phyloP scores from a whole-genome alignment of 257 asterid species.

The Forsythia viridissima region DNA sequence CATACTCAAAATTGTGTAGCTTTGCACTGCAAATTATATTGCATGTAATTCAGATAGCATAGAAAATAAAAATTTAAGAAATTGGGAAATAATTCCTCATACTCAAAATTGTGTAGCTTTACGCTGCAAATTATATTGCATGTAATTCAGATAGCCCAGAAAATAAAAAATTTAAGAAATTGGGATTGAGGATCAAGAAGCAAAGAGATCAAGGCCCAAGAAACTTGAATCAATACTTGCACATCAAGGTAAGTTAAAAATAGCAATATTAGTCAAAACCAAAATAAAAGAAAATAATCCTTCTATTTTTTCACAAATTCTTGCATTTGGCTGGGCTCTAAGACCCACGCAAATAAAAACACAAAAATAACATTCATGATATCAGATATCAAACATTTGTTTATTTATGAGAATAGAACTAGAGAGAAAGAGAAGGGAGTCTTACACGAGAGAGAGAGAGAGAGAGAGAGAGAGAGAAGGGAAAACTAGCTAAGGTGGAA shows the following conservation, averaged over 20 bases:
- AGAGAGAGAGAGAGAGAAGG: too few relatives aligned
- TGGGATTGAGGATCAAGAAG: conserved; percentile 31
- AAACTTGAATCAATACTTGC: conserved; percentile 27
- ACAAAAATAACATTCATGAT: neutral
- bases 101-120: too few relatives aligned
- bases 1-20: neutral
- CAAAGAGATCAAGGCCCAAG: conserved; percentile 37
- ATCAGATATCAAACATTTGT: neutral
- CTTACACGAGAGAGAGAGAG: neutral
- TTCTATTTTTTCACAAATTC: conserved; percentile 16
- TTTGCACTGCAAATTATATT: neutral
- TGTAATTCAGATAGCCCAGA: conserved; percentile 24
- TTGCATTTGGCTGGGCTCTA: conserved; percentile 31
- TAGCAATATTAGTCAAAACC: conserved; percentile 39
- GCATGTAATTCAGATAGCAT: conserved; percentile 29
- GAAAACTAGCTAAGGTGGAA: too few relatives aligned
- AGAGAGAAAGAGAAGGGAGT: too few relatives aligned
- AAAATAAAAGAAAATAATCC: conserved; percentile 31
- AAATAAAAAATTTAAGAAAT: conserved; percentile 2
- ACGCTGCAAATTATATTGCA: conserved; percentile 18
- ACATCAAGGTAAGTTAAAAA: conserved; percentile 22
- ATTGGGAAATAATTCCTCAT: neutral
- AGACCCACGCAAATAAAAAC: conserved; percentile 19
- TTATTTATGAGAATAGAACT: neutral
- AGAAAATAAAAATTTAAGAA: conserved; percentile 10